A percentile compares a stretch with the other conserved stretches of the same genome.
Evolutionary conservation across 129 eudicot genomes (phyloP).

Genomic region (Helichrysum umbraculigerum): DNA sequence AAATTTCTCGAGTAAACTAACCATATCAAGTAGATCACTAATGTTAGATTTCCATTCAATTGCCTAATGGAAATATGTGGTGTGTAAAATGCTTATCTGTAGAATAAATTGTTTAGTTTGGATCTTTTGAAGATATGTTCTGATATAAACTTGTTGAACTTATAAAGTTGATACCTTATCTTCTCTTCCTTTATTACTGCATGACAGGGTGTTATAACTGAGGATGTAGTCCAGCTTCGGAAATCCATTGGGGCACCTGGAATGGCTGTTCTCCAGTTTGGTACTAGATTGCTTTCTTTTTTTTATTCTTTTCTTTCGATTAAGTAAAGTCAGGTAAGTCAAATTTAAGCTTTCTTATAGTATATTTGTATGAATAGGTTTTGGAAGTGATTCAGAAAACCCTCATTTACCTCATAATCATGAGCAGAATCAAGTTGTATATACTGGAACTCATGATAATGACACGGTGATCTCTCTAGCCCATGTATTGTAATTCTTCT

Average conservation of each 20-base stretch:
- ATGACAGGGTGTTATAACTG: constrained; percentile 90
- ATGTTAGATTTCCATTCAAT: constrained; percentile 11
- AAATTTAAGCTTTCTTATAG: background rate
- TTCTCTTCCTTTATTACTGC: constrained; percentile 10
- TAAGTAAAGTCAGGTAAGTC: constrained; percentile 5
- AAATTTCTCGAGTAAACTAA: background rate
- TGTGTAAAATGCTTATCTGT: constrained; percentile 7
- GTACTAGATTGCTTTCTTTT: constrained; percentile 41
- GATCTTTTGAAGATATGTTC: background rate
- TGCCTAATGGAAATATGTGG: constrained; percentile 8
- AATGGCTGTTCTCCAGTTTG: constrained; percentile 98
- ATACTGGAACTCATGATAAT: constrained; percentile 98
- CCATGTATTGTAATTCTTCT: background rate
- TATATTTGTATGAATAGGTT: constrained; percentile 44
- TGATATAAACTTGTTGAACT: background rate
- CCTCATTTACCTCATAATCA: constrained; percentile 99
- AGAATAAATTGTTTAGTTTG: background rate
- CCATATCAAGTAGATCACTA: constrained; percentile 14
- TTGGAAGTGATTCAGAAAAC: constrained; percentile 96
- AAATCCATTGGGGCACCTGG: constrained; percentile 95
- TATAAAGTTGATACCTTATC: background rate
- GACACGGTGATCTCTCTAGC: constrained; percentile 63
- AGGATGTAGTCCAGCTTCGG: constrained; percentile 93
- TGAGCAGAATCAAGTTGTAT: constrained; percentile 86
- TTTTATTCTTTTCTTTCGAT: constrained; percentile 3